phyloP scores from a whole-genome alignment of 371 early-diverging fungal genomes.

The Enterocytospora artemiae region DNA sequence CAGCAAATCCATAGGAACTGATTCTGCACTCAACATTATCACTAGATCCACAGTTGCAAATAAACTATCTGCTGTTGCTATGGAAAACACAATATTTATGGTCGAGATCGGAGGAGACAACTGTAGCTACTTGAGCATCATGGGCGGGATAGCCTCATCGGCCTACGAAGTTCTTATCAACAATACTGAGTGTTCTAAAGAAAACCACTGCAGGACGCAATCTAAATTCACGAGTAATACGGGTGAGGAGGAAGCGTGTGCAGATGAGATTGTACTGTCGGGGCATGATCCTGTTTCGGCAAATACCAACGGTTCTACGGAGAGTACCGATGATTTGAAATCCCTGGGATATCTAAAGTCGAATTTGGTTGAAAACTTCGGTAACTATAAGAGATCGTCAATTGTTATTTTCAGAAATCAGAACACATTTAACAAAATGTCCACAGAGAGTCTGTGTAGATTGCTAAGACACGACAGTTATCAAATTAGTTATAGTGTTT shows the following conservation, averaged over 20 bases:
- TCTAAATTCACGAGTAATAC: too few species aligned
- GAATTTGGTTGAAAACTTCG: slow-evolving; percentile 43
- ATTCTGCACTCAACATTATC: neutral
- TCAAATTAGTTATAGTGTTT: slow-evolving; percentile 75
- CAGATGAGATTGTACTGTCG: too few species aligned
- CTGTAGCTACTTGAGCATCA: too few species aligned
- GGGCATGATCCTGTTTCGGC: too few species aligned
- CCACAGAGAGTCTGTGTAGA: slow-evolving; percentile 70
- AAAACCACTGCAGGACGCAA: too few species aligned
- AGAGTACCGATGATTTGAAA: too few species aligned
- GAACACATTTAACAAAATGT: slow-evolving; percentile 34
- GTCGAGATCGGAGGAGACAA: neutral
- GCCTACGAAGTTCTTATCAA: slow-evolving; percentile 61
- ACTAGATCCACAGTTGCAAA: slow-evolving; percentile 36
- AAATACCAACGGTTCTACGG: too few species aligned
- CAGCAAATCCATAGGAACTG: neutral
- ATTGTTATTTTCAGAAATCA: slow-evolving; percentile 46
- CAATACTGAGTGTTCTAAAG: too few species aligned
- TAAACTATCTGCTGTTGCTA: neutral
- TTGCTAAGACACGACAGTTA: slow-evolving; percentile 69
- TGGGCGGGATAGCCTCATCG: neutral
- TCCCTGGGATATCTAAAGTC: too few species aligned
- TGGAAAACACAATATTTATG: neutral
- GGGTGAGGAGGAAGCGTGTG: too few species aligned
- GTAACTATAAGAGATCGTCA: slow-evolving; percentile 18